phyloP scores from a whole-genome alignment of 352 stramenopile species.

The Peronosclerospora sorghi region DNA sequence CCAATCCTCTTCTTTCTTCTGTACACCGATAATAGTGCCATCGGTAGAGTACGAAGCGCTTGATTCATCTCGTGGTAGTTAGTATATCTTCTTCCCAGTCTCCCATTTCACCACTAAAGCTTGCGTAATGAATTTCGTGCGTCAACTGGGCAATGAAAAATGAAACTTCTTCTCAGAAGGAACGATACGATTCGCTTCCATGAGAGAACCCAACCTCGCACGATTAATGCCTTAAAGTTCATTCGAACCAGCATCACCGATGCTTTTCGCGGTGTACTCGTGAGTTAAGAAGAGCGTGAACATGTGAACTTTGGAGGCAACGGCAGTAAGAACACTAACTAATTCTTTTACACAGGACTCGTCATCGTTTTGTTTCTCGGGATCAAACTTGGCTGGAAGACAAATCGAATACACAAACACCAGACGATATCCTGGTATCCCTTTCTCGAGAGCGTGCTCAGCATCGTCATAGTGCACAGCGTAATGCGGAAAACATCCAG shows the following conservation, averaged over 20 bases:
- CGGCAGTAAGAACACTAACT: neutral
- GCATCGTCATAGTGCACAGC: constrained; percentile 19
- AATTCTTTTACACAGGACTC: neutral
- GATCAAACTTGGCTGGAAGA: constrained; percentile 2
- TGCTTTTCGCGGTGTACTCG: constrained; percentile 18
- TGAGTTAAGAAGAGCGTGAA: constrained; percentile 13
- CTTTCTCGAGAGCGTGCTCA: constrained; percentile 9
- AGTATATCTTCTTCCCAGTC: too few relatives aligned
- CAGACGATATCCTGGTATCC: constrained; percentile 14
- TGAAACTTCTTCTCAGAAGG: constrained; percentile 4
- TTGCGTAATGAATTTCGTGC: neutral
- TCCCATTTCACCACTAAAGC: neutral
- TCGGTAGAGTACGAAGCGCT: neutral
- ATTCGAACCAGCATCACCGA: constrained; percentile 4
- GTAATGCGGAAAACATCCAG: constrained; percentile 10
- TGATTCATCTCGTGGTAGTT: neutral
- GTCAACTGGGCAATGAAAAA: constrained; percentile 1
- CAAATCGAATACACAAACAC: constrained; percentile 19
- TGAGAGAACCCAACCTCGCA: constrained; percentile 10
- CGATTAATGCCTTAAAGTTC: constrained; percentile 15
- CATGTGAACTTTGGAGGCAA: neutral
- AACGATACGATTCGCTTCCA: constrained; percentile 9
- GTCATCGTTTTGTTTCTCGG: neutral
- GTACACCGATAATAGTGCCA: neutral
- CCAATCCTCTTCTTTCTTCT: too few relatives aligned